Base-by-base conservation (phyloP, 352 stramenopile species). In the Pythium grandisporangium region DNA sequence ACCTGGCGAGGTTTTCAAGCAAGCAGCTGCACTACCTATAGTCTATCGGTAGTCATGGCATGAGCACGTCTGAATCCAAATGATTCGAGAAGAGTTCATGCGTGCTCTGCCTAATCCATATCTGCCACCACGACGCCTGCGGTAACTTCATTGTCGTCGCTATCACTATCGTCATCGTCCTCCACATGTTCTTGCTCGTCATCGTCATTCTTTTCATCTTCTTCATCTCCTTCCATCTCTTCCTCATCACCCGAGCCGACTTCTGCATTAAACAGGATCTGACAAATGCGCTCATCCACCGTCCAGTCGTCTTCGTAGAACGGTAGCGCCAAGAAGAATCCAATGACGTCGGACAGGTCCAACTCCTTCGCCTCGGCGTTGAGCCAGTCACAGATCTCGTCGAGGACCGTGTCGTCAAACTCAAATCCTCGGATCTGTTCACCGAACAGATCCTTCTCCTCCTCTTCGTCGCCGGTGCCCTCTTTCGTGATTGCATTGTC, bases 221-320 rank as follows among this genome's bases (percentile, higher is more conserved):
- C 63, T 12, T 48, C 53, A 29, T 58, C 57, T 19, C 51, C 42
- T 7, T 51, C 37, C 16, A 58, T 46, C 34, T 62, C 53, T 8
- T 55, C 42, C 39, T 56, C 26, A 24, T 26, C 56, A 21, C 53
- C 47, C 24, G 37, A 51, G 35, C 54, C 70, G 30, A 54, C 60
- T 5, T 51, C 56, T 3, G 55, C 42, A 43, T 58, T 63, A 47
- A 88, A 88, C 4, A 88, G 58, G 32, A 85, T 84, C 53, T 84
- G 62, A 19, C 71, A 83, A 42, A 90, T 63, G 36, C 76, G 76
- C 23, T 90, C 73, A 51, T 90, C 76, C 11, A 90, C 43, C 16
- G 70, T 63, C 76, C 76, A 90, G 48, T 90, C 76, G 44, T 87
- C 76, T 42, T 90, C 76, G 36, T 69, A 63, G 26, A 82, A 57